These are phyloP conservation scores for Irpex rosettiformis DNA, from an alignment of 1,284 basidiomycete species.

Conservation along the genomic window DNA sequence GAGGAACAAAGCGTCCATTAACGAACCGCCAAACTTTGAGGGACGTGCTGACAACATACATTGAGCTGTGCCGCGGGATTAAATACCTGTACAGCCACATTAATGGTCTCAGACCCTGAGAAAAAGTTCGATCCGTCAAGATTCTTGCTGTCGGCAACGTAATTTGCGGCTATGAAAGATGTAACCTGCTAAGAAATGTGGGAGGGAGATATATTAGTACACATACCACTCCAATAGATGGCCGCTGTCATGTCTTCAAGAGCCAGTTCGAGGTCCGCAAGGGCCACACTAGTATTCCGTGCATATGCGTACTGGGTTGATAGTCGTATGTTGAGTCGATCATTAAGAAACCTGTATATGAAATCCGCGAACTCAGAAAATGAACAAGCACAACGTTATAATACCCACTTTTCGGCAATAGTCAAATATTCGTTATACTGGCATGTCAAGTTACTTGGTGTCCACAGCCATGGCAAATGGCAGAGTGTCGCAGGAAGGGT, in stretches of 20 bases:
- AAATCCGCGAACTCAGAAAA: neutral
- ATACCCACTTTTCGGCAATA: neutral
- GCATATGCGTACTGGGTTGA: neutral
- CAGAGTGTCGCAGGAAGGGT: neutral
- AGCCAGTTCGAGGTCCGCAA: neutral
- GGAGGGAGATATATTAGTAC: too few species aligned
- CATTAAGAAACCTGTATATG: neutral
- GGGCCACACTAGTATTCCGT: neutral
- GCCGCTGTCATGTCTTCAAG: neutral
- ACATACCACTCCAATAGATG: neutral
- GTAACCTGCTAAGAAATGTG: too few species aligned
- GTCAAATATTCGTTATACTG: neutral
- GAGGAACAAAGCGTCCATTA: neutral
- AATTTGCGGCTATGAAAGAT: neutral
- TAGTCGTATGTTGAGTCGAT: neutral
- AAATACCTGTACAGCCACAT: neutral
- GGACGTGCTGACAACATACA: neutral
- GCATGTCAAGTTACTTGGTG: neutral
- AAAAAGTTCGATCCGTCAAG: neutral
- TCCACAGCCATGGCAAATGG: neutral
- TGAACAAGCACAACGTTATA: neutral
- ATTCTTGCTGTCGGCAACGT: neutral
- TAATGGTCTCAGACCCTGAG: neutral
- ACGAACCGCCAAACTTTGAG: neutral
- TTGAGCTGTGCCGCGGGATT: neutral